Evolutionary conservation across 208 protist genomes (phyloP), one percentile per base, ranked within the genome.

Genomic region (Leishmania major): DNA sequence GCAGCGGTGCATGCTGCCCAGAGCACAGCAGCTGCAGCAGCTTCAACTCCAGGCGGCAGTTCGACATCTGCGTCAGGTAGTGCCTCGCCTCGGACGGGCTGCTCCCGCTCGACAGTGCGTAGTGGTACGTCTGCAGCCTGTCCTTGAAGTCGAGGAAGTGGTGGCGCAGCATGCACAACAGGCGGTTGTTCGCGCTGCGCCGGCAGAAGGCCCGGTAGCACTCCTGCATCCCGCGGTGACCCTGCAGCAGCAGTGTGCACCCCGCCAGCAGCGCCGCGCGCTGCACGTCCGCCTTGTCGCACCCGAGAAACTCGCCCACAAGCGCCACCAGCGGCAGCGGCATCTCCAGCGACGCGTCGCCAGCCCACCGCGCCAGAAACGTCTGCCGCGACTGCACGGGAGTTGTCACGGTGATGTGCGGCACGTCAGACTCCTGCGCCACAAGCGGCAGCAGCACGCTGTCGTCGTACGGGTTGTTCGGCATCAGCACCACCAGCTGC

Each of bases 11-110:
- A 78, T 87, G 91, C 77, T 96, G 91, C 1, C 90, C 91, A 0
- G 92, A 90, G 78, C 91, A 95, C 25, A 96, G 71, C 43, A 93
- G 88, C 83, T 95, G 90, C 28, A 95, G 70, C 45, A 95, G 84
- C 79, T 83, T 80, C 64, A 95, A 75, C 82, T 94, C 84, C 53
- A 88, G 75, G 11, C 74, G 77, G 51, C 77, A 78, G 57, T 86
- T 80, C 7, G 77, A 10, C 82, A 88, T 86, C 55, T 80, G 74
- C 64, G 40, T 76, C 37, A 91, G 78, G 72, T 84, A 82, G 77
- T 85, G 80, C 59, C 19, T 79, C 11, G 86, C 86, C 45, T 83
- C 87, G 4, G 67, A 15, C n/a, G 81, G 70, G 7, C 66, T 85
- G 74, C 75, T 82, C 40, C 85, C 85, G 51, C 79, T 84, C 25